Base-by-base conservation (phyloP, 2,329 filamentous ascomycete species). In the Nannizziopsis barbatae region DNA sequence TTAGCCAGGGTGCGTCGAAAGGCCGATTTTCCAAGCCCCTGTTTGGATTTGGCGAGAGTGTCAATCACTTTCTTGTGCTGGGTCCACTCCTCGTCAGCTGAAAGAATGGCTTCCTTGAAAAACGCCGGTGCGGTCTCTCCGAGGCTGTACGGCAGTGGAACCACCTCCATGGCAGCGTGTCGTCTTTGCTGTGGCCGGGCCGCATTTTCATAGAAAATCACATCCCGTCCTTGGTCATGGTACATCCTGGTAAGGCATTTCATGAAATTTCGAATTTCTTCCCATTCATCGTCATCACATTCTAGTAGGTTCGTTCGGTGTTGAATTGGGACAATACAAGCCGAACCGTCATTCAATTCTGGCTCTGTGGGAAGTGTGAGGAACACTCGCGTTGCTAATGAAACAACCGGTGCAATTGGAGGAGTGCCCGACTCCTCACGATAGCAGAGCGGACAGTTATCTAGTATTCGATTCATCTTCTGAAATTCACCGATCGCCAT, bases 271-370 rank as follows among this genome's bases (percentile, higher is more conserved):
- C 92, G 84, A 5, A 98, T 83, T 67, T 98, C 92, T 62, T 98
- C 92, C 93, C 93, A 98, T 64, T 98, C 92, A 62, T 98, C 92
- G 61, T 98, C 90, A 65, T 96, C 90, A 65, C 92, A 98, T 65
- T 95, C 90, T n/a, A 98, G 72, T 0, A 98, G 78, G 63, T 96
- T 98, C 18, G 75, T 80, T 45, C 83, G 82, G 63, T 98, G 92
- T 57, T 88, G 79, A 17, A 92, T 80, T 5, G 92, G 92, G 2
- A 89, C 87, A 53, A 98, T 92, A 50, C 92, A 82, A 5, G 89
- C 86, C 42, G 88, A 84, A 40, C 86, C 86, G 43, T 85, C 76
- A 56, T 79, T 84, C 38, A 98, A 71, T 61, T 96, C 90, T 0
- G 92, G 93, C 57, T 90, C 83, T 0, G 92, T 93, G 8, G 89